Conservation (phyloP, 2,329 filamentous ascomycete species). For the Penicillium brevicompactum region DNA sequence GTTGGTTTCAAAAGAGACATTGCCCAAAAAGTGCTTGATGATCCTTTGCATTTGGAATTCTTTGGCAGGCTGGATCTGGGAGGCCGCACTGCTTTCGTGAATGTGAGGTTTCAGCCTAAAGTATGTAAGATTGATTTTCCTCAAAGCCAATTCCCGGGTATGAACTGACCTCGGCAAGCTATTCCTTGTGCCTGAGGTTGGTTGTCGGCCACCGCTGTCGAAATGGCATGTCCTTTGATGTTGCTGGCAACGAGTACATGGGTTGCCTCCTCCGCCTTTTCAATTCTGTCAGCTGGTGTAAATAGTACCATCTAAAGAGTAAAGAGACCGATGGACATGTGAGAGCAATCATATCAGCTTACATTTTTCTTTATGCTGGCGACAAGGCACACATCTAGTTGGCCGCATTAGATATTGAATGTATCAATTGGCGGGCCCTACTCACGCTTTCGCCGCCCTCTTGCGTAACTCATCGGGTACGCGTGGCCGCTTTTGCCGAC, state of each 20-base stretch:
- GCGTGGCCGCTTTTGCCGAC: conserved; percentile 13
- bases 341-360: background rate
- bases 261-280: conserved; percentile 49
- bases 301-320: background rate
- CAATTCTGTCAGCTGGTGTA: background rate
- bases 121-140: background rate
- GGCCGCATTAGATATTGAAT: background rate
- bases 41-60: conserved; percentile 43
- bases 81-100: background rate
- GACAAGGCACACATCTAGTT: conserved; percentile 51
- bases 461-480: conserved; percentile 28
- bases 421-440: background rate
- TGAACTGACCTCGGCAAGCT: background rate
- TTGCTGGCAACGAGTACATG: conserved; percentile 51
- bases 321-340: background rate
- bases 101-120: background rate
- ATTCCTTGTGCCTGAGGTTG: conserved; percentile 1
- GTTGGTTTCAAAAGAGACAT: conserved; percentile 34
- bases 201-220: conserved; percentile 23
- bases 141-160: background rate
- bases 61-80: conserved; percentile 5
- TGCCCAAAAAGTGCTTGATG: conserved; percentile 44
- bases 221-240: conserved; percentile 51
- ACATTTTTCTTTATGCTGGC: conserved; percentile 54
- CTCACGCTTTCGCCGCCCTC: conserved; percentile 29